Conservation (phyloP, 768 basidiomycete genomes). For the Coprinopsis strossmayeri region DNA sequence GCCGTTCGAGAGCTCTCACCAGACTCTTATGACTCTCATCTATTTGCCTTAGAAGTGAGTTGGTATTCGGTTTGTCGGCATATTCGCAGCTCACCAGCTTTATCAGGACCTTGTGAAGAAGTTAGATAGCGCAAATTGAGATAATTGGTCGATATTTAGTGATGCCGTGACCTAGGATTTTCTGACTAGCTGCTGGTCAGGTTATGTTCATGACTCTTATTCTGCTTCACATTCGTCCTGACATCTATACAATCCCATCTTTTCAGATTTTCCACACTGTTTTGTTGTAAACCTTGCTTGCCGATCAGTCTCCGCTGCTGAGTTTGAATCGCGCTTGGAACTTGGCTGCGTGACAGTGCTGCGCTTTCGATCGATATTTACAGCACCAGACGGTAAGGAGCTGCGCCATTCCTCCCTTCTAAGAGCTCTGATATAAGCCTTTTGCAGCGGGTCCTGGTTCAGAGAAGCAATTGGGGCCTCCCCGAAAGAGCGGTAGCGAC, state of each 20-base stretch:
- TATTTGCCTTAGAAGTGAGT: constrained; percentile 69
- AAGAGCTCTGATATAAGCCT: background rate
- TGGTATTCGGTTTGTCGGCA: background rate
- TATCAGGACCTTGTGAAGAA: constrained; percentile 7
- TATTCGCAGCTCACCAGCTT: background rate
- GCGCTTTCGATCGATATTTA: no score
- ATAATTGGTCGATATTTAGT: no score
- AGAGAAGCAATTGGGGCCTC: background rate
- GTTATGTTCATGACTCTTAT: no score
- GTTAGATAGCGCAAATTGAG: constrained; percentile 1
- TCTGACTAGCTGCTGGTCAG: no score
- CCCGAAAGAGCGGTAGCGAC: background rate
- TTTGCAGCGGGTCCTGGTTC: background rate
- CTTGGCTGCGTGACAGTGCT: no score
- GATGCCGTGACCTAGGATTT: no score
- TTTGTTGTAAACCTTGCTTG: background rate
- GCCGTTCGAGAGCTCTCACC: constrained; percentile 72
- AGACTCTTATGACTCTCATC: constrained; percentile 66
- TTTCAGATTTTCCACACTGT: background rate
- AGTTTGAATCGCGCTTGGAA: background rate
- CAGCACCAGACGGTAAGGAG: background rate
- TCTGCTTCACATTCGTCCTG: no score
- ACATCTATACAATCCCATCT: background rate
- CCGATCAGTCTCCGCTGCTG: background rate
- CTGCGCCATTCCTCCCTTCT: no score